Base-by-base conservation (phyloP, 495 filamentous ascomycete genomes). In the Annulohypoxylon moriforme region DNA sequence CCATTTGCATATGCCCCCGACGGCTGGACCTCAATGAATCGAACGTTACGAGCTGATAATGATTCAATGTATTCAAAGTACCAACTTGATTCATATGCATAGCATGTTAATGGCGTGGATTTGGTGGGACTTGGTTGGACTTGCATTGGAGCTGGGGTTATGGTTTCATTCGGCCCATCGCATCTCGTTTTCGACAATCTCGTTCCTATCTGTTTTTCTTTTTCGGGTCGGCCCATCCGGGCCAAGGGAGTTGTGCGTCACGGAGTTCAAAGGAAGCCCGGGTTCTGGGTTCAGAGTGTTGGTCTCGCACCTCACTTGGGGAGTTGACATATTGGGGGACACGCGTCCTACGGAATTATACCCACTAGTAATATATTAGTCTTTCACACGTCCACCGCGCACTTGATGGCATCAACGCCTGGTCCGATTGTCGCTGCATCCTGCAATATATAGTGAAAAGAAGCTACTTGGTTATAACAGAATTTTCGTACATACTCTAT, bases 341-440 rank as follows among this genome's bases (percentile, higher is more conserved):
- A 69, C 71, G 71, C 66, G 71, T 73, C 62, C 71, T 50, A 69
- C 62, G 47, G 60, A 73, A 73, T 73, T 73, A 73, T 73, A 73
- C 71, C 71, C 71, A 69, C 71, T 69, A 69, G 56, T 73, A 73
- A 67, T 73, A 73, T 73, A 73, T 65, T 66, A 55, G 31, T 62
- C 14, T 55, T 65, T 62, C 27, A 56, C 25, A 47, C 47, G 31
- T 40, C 36, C 38, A 31, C 4, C 18, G 40, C 27, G n/a, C 25
- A 44, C 16, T 55, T 47, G 36, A 64, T 72, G 59, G 53, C 59
- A 53, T 68, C 42, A 58, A 68, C 29, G 34, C 16, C 34, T 64
- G 44, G 29, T 33, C 56, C 31, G n/a, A 67, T 68, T 68, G 40
- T 46, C 40, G 64, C 60, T 56, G 11, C 58, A 24, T 59, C 40